Evolutionary conservation across 2,329 filamentous ascomycete species (phyloP), one percentile per base, ranked within the genome.

Genomic region (Macroventuria anomochaeta): DNA sequence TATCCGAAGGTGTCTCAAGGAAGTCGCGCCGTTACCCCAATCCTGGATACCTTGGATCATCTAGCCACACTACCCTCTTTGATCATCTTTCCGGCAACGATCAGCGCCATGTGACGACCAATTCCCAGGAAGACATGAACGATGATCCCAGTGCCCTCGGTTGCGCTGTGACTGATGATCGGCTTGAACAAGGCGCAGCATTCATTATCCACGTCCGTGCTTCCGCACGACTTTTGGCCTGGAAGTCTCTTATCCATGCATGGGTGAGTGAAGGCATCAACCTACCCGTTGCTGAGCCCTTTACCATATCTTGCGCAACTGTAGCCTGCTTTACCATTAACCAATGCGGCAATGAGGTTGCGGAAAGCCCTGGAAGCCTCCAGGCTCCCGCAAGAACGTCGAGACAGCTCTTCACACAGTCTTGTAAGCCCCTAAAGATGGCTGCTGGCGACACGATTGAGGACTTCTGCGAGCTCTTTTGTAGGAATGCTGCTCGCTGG

Each of bases 41-140:
- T 53, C 70, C 71, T 18, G 70, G 70, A 3, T 73, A 67, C 34
- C 59, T 71, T 7, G 71, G 71, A 18, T 59, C 59, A 2, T 71
- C 69, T 5, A 73, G 68, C 47, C 65, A 70, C 44, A 62, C 65
- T 7, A 59, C 68, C 12, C 64, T 74, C 15, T 73, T 74, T 54
- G 61, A 68, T 28, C 65, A 73, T 15, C 56, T 73, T 8, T 58
- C 29, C 55, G 13, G 55, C 63, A 18, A 46, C 8, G 10, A 40
- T 31, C 26, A 44, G 12, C 28, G 21, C n/a, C 5, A 15, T 13
- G 15, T 26, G 10, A 63, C 51, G 36, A 17, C 7, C 7, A 18
- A 4, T n/a, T 8, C n/a, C 3, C 37, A 28, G 12, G 15, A 28
- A 26, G 5, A 15, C 12, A 3, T 12, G 15, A 7, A 40, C 12